Percentiles rank a stretch among this genome's conserved stretches.
Evolutionary conservation across 805 yeast species (phyloP).

Genomic region (Pichia thaimueangensis): DNA sequence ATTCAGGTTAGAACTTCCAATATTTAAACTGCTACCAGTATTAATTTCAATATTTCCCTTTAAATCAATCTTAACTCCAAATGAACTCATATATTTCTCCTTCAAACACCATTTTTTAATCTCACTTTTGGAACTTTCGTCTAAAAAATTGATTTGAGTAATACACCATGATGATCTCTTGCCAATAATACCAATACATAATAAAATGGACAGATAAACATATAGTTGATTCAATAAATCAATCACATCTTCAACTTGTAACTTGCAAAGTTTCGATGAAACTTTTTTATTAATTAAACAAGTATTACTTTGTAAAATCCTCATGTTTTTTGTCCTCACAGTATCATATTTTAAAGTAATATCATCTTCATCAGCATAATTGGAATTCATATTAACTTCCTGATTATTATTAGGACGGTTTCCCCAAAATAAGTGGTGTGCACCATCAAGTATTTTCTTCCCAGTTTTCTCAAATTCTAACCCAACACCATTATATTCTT

Average conservation of each 20-base stretch:
- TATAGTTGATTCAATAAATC: constrained; percentile 18
- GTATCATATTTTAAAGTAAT: not conserved
- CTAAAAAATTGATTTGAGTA: constrained; percentile 23
- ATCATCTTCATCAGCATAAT: too few relatives aligned
- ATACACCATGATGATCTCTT: constrained; percentile 26
- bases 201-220: constrained; percentile 20
- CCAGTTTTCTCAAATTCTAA: not conserved
- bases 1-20: constrained; percentile 1
- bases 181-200: constrained; percentile 22
- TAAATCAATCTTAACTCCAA: not conserved
- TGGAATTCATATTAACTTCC: not conserved
- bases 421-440: constrained; percentile 1
- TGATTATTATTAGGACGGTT: not conserved
- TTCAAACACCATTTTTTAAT: constrained; percentile 16
- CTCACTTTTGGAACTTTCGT: constrained; percentile 15
- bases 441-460: not conserved
- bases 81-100: constrained; percentile 5
- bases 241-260: constrained; percentile 1
- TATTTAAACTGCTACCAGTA: not conserved
- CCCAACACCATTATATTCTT: not conserved
- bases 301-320: not conserved
- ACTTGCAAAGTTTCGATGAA: not conserved
- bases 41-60: not conserved
- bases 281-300: constrained; percentile 1
- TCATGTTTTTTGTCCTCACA: constrained; percentile 1